Evolutionary conservation across 2,329 filamentous ascomycete genomes (phyloP).

Genomic region (Botrytis paeoniae): DNA sequence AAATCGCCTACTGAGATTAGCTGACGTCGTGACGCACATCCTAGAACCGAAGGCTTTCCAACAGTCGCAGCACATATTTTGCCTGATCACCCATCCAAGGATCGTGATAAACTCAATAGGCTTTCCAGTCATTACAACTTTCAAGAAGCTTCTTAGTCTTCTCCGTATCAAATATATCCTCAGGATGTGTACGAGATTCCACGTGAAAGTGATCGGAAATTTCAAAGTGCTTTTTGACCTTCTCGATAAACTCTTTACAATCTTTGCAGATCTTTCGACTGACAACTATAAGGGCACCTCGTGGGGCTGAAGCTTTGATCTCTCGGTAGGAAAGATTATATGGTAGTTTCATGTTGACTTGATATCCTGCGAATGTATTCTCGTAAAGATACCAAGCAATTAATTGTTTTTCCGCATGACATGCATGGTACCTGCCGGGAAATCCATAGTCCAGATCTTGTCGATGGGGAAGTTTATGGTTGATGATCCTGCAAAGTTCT

Average conservation of each 20-base stretch:
- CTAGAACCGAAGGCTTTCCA: not conserved
- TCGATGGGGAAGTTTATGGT: not conserved
- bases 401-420: not conserved
- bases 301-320: not conserved
- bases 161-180: not conserved
- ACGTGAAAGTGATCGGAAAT: not conserved
- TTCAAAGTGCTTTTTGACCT: not conserved
- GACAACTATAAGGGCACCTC: not conserved
- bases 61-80: not conserved
- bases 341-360: not conserved
- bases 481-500: not conserved
- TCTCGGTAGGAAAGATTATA: not conserved
- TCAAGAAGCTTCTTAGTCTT: fast-evolving
- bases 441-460: not conserved
- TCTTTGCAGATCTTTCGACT: not conserved
- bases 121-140: not conserved
- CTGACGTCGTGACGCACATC: not conserved
- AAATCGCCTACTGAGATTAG: not conserved
- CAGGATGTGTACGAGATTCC: not conserved
- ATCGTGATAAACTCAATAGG: not conserved
- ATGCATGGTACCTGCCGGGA: not conserved
- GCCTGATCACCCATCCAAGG: not conserved
- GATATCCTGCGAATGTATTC: not conserved
- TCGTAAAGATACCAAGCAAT: not conserved
- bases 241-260: not conserved